These are phyloP conservation scores for Verticillium dahliae DNA, from an alignment of 2,329 filamentous ascomycete genomes.

Conservation along the genomic window DNA sequence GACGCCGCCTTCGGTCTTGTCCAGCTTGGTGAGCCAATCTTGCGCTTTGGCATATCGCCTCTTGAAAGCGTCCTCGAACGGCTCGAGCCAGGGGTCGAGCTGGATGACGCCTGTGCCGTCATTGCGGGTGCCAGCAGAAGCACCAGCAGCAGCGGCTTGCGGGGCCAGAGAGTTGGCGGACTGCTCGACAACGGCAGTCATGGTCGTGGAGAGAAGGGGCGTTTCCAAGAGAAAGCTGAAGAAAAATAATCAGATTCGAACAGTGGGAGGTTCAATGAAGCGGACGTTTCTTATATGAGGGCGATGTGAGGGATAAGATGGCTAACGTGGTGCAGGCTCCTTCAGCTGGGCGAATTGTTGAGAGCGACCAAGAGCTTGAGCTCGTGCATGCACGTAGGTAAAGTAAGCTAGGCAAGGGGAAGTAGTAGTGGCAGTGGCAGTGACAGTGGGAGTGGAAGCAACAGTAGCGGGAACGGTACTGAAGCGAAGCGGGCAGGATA, in stretches of 20 bases:
- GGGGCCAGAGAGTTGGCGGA: constrained; percentile 37
- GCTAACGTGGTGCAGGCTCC: not conserved
- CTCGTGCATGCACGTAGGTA: not conserved
- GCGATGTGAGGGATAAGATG: not conserved
- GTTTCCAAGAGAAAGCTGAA: not conserved
- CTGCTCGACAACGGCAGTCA: constrained; percentile 19
- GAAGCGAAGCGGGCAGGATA: not conserved
- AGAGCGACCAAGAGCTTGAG: not conserved
- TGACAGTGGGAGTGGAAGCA: not conserved
- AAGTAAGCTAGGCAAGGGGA: not conserved
- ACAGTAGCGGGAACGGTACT: not conserved
- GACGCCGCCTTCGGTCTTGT: constrained; percentile 78
- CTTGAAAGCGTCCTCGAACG: constrained; percentile 73
- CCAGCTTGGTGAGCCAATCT: constrained; percentile 78
- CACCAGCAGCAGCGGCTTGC: constrained; percentile 24
- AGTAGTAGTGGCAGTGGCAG: not conserved
- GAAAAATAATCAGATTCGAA: not conserved
- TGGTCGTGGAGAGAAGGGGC: not conserved
- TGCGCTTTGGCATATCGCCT: constrained; percentile 73
- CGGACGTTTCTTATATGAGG: not conserved
- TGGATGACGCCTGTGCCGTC: constrained; percentile 76
- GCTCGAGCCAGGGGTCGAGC: constrained; percentile 83
- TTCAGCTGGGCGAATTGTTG: not conserved
- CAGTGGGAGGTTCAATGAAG: not conserved
- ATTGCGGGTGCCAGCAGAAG: constrained; percentile 47